These are phyloP conservation scores for Rosellinia necatrix DNA, from an alignment of 2,329 filamentous ascomycete genomes.

Conservation along the genomic window DNA sequence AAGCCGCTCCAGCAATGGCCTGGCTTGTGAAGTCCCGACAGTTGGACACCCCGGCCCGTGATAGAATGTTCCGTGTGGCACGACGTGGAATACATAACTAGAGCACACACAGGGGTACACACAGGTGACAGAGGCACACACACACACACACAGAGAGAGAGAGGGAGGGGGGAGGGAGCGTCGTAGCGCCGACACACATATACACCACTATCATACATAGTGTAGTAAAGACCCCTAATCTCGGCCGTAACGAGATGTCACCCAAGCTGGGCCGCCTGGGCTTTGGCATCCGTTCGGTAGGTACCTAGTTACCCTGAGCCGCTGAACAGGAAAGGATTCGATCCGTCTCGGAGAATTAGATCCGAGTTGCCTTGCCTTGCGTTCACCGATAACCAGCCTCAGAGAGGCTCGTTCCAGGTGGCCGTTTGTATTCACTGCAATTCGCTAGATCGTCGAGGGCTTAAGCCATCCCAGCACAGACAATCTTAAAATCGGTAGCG, in stretches of 20 bases:
- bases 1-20: slow-evolving; percentile 13
- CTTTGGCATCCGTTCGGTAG: background rate
- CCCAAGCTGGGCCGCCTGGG: too few relatives aligned
- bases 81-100: background rate
- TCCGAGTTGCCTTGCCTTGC: slow-evolving; percentile 1
- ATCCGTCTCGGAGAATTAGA: slow-evolving; percentile 13
- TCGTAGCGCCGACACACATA: too few relatives aligned
- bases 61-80: background rate
- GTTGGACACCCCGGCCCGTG: background rate
- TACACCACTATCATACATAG: background rate
- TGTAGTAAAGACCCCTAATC: too few relatives aligned
- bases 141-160: too few relatives aligned
- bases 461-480: slow-evolving; percentile 8
- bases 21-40: slow-evolving; percentile 12
- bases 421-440: slow-evolving; percentile 7
- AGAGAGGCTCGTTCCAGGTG: slow-evolving; percentile 1
- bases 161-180: too few relatives aligned
- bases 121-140: too few relatives aligned
- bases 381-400: background rate
- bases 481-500: background rate
- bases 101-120: too few relatives aligned
- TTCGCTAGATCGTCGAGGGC: background rate
- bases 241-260: too few relatives aligned
- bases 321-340: background rate
- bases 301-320: background rate